These are phyloP conservation scores for Diaporthe aspalathi DNA, from an alignment of 2,329 filamentous ascomycete species.

Conservation along the genomic window DNA sequence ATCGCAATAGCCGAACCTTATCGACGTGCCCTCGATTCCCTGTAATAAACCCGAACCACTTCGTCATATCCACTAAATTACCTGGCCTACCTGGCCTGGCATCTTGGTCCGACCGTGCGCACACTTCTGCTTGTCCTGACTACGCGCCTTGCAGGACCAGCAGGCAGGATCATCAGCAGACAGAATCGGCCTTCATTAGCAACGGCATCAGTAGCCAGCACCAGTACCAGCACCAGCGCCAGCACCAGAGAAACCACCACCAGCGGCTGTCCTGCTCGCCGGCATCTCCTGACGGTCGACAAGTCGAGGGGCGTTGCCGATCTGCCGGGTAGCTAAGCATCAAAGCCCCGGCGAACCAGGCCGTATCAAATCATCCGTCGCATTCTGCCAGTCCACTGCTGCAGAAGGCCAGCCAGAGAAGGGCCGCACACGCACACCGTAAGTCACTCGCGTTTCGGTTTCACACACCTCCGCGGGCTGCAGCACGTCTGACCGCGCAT, in stretches of 20 bases:
- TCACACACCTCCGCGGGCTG: not conserved
- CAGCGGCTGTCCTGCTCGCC: not conserved
- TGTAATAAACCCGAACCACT: constrained; percentile 4
- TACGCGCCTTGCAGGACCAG: constrained; percentile 14
- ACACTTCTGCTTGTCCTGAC: not conserved
- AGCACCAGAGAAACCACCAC: not conserved
- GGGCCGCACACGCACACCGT: not conserved
- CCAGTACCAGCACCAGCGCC: no score
- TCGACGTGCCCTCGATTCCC: not conserved
- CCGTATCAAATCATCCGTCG: not conserved
- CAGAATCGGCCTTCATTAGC: no score
- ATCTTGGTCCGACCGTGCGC: no score
- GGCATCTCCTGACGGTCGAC: not conserved
- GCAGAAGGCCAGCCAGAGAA: not conserved
- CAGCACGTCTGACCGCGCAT: constrained; percentile 25
- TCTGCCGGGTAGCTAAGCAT: constrained; percentile 22
- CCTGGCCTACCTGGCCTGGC: not conserved
- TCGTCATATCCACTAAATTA: constrained; percentile 4
- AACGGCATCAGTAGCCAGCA: not conserved
- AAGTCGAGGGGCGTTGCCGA: not conserved
- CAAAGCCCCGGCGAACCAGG: constrained; percentile 4
- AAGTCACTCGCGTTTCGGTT: constrained; percentile 19
- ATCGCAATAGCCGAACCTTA: constrained; percentile 25
- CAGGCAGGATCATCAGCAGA: no score
- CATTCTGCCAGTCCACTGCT: not conserved